Evolutionary conservation across 2,329 filamentous ascomycete genomes (phyloP), one percentile per base, ranked within the genome.

Genomic region (Xylaria sp.): DNA sequence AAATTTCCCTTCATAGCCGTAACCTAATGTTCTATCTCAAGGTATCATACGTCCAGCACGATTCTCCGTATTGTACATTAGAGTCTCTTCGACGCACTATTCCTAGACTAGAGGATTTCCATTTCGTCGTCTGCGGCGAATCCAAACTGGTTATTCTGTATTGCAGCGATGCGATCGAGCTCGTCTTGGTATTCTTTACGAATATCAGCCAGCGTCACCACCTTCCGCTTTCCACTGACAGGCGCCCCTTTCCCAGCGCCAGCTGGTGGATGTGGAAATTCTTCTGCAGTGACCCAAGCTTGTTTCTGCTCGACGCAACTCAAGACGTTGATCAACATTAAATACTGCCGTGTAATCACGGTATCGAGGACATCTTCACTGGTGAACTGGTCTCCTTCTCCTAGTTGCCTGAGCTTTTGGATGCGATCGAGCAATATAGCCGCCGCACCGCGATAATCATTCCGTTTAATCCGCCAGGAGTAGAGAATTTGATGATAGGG

Each of bases 261-360:
- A 46, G 75, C 72, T 43, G 53, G 45, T 65, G 69, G 53, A 41
- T 66, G 41, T n/a, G 70, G 25, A 36, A 63, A 48, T 28, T 84
- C 80, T 72, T 86, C 82, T n/a, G 83, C 79, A 57, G 87, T 89
- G 78, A 97, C 88, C 87, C 97, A 99, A 1, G 91, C 91, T 75
- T 97, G 89, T 72, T 87, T 89, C 66, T 90, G 84, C 57, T 92
- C 89, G 46, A 97, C 93, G 71, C 93, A 97, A 72, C 92, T 93
- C 68, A 99, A 84, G 0, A 93, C 91, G 78, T 99, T 99, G 82
- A 99, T 97, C 52, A 99, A 87, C 69, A 94, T 86, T n/a, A 98
- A 83, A 75, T 97, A 96, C 75, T 93, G 91, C 73, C 92, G 88
- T 55, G 91, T 89, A 36, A 92, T 85, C 0, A 85, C 84, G 0